Evolutionary conservation across 345 rosid species (phyloP).

Genomic region (Bruguiera sexangula): DNA sequence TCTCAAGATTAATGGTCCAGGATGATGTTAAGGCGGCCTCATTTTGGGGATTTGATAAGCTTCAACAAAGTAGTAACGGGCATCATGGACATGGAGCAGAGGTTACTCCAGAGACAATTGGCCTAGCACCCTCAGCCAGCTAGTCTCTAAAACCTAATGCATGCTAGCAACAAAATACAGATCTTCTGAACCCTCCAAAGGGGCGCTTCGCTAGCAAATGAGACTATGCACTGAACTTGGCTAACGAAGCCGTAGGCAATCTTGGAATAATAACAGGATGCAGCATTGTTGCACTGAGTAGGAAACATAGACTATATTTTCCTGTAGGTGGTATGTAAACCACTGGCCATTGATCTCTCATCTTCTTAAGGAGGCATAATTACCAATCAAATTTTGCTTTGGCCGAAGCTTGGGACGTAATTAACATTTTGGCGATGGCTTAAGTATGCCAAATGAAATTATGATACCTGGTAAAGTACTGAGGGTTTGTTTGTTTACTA

Average conservation of each 20-base stretch:
- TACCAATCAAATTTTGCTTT: too few species aligned
- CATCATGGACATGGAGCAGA: slow-evolving; percentile 51
- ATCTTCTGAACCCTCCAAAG: background rate
- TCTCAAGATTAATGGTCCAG: slow-evolving; percentile 66
- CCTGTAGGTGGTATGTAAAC: too few species aligned
- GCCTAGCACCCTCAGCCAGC: slow-evolving; percentile 31
- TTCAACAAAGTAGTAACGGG: slow-evolving; percentile 31
- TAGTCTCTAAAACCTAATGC: slow-evolving; percentile 19
- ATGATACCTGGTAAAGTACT: too few species aligned
- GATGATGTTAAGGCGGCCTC: slow-evolving; percentile 66
- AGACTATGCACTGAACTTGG: background rate
- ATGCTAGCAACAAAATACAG: slow-evolving; percentile 3
- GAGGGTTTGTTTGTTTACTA: too few species aligned
- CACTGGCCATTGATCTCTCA: too few species aligned
- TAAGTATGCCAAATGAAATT: too few species aligned
- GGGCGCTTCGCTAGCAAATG: background rate
- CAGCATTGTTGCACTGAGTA: too few species aligned
- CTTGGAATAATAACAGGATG: too few species aligned
- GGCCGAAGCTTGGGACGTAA: too few species aligned
- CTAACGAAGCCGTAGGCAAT: background rate
- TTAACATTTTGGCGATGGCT: too few species aligned
- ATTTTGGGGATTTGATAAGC: slow-evolving; percentile 57
- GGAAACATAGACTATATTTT: too few species aligned
- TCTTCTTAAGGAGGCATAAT: too few species aligned
- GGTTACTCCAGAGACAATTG: slow-evolving; percentile 53